Evolutionary conservation across 768 basidiomycete genomes (phyloP).

Genomic region (Pleurotus pulmonarius): DNA sequence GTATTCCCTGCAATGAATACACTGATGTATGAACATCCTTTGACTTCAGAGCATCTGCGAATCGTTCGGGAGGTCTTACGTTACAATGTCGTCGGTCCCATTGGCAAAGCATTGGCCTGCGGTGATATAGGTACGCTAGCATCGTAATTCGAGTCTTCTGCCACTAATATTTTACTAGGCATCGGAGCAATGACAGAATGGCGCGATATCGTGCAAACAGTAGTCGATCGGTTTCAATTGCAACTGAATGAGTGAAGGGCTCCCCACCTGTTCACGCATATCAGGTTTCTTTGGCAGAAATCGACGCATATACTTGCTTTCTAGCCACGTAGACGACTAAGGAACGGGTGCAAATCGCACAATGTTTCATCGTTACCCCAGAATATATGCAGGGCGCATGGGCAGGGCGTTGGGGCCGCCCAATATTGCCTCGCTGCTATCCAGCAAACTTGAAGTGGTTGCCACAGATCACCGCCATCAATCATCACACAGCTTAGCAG

Average conservation of each 20-base stretch:
- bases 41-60: conserved; percentile 81
- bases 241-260: not conserved
- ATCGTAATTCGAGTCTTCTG: not conserved
- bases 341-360: too few species aligned
- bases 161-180: conserved; percentile 38
- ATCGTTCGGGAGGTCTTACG: conserved; percentile 70
- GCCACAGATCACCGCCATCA: too few species aligned
- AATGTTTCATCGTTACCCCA: too few species aligned
- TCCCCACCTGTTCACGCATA: too few species aligned
- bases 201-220: conserved; percentile 79
- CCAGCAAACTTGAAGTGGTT: too few species aligned
- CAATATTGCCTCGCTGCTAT: too few species aligned
- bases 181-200: conserved; percentile 97
- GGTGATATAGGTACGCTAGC: conserved; percentile 78
- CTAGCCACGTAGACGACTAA: too few species aligned
- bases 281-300: too few species aligned
- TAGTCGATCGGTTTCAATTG: conserved; percentile 44
- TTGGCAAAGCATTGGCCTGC: conserved; percentile 86
- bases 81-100: conserved; percentile 83
- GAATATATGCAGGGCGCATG: too few species aligned
- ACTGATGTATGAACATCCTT: conserved; percentile 92
- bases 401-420: too few species aligned
- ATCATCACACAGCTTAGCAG: too few species aligned
- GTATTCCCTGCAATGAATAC: conserved; percentile 99
- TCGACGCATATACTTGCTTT: too few species aligned